A percentile compares a stretch with the other conserved stretches of the same genome.
These are phyloP conservation scores for Ascochyta viciae-villosae DNA, from an alignment of 2,329 filamentous ascomycete genomes.

Conservation along the genomic window DNA sequence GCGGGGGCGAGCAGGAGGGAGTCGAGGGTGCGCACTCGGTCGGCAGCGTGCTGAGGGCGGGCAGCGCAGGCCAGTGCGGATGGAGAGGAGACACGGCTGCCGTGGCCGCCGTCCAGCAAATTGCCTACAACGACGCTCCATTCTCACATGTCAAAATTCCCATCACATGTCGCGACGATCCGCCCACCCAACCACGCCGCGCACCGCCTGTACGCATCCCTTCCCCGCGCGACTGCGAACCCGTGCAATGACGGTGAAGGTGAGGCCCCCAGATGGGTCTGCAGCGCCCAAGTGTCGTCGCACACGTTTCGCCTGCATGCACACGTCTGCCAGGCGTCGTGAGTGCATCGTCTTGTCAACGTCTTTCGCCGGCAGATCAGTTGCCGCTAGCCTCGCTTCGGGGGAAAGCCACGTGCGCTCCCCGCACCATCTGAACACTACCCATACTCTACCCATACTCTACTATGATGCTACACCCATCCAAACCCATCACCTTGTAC, in stretches of 20 bases:
- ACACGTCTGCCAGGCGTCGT: neutral
- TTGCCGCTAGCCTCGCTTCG: too few species aligned
- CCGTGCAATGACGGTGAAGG: neutral
- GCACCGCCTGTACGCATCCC: conserved; percentile 3
- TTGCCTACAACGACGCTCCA: conserved; percentile 23
- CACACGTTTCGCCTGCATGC: neutral
- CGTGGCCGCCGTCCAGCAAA: conserved; percentile 24
- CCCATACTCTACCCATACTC: too few species aligned
- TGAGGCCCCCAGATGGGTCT: neutral
- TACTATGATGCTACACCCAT: too few species aligned
- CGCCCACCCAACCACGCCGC: conserved; percentile 20
- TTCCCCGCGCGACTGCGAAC: neutral
- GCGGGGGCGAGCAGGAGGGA: neutral
- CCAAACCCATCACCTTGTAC: too few species aligned
- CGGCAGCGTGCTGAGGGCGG: conserved; percentile 6
- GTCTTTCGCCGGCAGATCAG: too few species aligned
- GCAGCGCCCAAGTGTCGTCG: neutral
- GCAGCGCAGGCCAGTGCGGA: neutral
- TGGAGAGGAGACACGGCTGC: conserved; percentile 9
- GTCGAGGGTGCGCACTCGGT: neutral
- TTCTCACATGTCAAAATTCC: conserved; percentile 32
- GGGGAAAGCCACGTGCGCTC: too few species aligned
- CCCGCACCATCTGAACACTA: too few species aligned
- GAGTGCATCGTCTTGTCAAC: too few species aligned
- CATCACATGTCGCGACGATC: conserved; percentile 28